These are phyloP conservation scores for Rhodotorula sp. DNA, from an alignment of 1,284 basidiomycete genomes.

Conservation along the genomic window DNA sequence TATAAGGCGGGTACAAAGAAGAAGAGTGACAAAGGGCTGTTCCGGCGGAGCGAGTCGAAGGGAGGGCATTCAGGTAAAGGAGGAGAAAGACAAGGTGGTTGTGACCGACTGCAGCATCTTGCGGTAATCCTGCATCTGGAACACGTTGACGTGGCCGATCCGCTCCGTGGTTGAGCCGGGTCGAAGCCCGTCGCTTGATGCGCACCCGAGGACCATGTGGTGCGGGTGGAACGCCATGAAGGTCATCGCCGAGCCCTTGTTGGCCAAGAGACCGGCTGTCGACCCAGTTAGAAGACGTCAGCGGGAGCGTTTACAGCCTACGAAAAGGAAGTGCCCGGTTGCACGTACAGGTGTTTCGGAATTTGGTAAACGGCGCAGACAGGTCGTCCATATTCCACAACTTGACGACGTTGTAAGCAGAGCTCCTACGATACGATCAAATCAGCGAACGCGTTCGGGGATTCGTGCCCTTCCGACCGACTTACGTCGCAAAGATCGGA, in stretches of 20 bases:
- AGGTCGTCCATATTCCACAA: constrained; percentile 43
- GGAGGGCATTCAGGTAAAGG: not conserved
- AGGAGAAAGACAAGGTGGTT: constrained; percentile 1
- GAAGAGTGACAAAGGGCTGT: not conserved
- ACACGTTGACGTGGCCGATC: constrained; percentile 28
- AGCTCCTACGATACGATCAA: constrained; percentile 1
- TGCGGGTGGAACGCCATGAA: constrained; percentile 46
- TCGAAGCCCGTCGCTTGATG: constrained; percentile 17
- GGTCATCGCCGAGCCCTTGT: constrained; percentile 26
- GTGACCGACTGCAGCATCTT: constrained; percentile 20
- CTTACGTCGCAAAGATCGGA: constrained; percentile 83
- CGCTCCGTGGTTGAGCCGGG: constrained; percentile 9
- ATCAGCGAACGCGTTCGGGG: not conserved
- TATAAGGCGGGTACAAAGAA: not conserved
- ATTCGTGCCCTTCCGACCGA: not conserved
- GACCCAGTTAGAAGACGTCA: too few relatives aligned
- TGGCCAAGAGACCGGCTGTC: constrained; percentile 26
- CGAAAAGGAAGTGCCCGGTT: not conserved
- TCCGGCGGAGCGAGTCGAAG: not conserved
- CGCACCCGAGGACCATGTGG: constrained; percentile 44
- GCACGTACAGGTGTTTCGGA: constrained; percentile 41
- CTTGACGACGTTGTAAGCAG: constrained; percentile 43
- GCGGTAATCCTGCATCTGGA: constrained; percentile 25
- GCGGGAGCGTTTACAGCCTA: not conserved
- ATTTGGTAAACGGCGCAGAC: constrained; percentile 43